phyloP scores from a whole-genome alignment of 2,329 filamentous ascomycete species.

The Pyrenophora tritici-repentis region DNA sequence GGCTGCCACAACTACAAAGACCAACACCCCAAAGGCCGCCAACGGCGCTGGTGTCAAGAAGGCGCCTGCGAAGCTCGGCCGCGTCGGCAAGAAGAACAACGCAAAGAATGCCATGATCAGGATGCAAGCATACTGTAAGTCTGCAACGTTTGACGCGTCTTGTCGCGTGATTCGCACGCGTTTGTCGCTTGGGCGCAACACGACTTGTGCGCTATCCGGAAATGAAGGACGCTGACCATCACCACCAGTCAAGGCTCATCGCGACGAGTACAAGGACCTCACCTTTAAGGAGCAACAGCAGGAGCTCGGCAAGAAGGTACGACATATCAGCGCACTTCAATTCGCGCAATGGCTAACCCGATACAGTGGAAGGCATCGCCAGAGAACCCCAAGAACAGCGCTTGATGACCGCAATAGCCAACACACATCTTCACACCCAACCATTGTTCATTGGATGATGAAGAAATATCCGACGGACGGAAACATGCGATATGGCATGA shows the following conservation, averaged over 20 bases:
- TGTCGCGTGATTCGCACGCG: constrained; percentile 22
- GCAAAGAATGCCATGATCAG: constrained; percentile 38
- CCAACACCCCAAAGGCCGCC: constrained; percentile 30
- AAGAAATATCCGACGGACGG: too few relatives aligned
- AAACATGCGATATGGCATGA: too few relatives aligned
- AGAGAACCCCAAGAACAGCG: constrained; percentile 45
- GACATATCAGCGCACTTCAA: constrained; percentile 3
- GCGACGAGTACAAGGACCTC: constrained; percentile 41
- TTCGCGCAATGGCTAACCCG: background rate
- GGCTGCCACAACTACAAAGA: constrained; percentile 34
- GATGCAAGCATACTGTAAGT: constrained; percentile 47
- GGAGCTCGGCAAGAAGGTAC: constrained; percentile 43
- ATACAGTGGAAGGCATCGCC: constrained; percentile 43
- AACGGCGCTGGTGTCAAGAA: constrained; percentile 38
- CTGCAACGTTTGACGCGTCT: constrained; percentile 18
- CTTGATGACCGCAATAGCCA: constrained; percentile 6
- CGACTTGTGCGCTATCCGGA: background rate
- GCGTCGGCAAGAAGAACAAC: constrained; percentile 29
- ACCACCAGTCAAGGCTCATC: constrained; percentile 42
- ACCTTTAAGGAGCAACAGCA: constrained; percentile 45
- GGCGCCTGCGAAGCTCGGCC: constrained; percentile 20
- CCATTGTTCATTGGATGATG: too few relatives aligned
- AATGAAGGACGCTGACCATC: constrained; percentile 18
- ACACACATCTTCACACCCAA: background rate
- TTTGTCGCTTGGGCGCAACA: background rate